phyloP scores from a whole-genome alignment of 1,139 yeast species.

The Keqinozyma sinolaborantium region DNA sequence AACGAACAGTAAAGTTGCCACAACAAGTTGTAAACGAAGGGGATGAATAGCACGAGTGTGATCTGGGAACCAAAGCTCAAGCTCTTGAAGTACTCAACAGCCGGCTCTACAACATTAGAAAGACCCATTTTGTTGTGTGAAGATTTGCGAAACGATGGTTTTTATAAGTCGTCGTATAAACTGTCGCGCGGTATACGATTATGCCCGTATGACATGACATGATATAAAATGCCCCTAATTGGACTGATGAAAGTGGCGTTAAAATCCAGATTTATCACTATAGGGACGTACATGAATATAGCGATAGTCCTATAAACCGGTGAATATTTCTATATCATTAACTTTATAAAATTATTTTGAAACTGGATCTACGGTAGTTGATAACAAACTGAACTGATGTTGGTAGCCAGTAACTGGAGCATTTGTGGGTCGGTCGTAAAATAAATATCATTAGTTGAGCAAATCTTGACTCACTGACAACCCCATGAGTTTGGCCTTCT shows the following conservation, averaged over 20 bases:
- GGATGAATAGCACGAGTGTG: slow-evolving; percentile 36
- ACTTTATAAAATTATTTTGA: no score
- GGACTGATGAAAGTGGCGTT: background rate
- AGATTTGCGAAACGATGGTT: background rate
- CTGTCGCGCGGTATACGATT: background rate
- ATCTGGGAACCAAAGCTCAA: slow-evolving; percentile 31
- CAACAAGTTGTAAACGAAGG: slow-evolving; percentile 56
- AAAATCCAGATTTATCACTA: no score
- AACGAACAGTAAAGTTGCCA: slow-evolving; percentile 72
- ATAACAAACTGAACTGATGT: no score
- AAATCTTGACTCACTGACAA: slow-evolving; percentile 10
- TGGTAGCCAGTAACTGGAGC: background rate
- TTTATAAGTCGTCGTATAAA: background rate
- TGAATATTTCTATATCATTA: background rate
- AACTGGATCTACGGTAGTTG: no score
- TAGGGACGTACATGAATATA: no score
- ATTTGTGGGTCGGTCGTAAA: no score
- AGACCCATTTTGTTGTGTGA: slow-evolving; percentile 32
- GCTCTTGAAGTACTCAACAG: slow-evolving; percentile 16
- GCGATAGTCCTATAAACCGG: background rate
- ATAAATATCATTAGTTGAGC: background rate
- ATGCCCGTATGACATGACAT: background rate
- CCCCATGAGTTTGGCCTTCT: slow-evolving; percentile 20
- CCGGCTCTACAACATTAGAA: slow-evolving; percentile 17
- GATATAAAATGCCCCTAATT: background rate